These are phyloP conservation scores for Scedosporium apiospermum DNA, from an alignment of 2,329 filamentous ascomycete species.

Conservation along the genomic window DNA sequence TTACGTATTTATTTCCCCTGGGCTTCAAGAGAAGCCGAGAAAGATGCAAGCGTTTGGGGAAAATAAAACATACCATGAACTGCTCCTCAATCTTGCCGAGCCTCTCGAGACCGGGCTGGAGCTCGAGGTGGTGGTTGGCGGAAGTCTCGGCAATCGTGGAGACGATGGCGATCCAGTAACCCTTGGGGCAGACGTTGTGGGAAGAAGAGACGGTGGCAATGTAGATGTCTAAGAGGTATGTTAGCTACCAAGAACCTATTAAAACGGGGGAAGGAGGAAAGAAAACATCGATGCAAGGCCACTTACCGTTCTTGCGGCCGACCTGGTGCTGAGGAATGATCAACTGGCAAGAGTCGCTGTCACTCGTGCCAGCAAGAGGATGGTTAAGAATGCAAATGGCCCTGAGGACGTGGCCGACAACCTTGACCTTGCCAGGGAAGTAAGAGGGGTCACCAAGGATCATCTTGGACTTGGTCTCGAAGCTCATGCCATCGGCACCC, in stretches of 20 bases:
- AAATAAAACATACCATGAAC: slow-evolving; percentile 60
- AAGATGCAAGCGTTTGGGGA: neutral
- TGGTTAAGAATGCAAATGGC: slow-evolving; percentile 98
- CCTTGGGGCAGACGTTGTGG: slow-evolving; percentile 97
- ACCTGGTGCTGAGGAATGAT: slow-evolving; percentile 98
- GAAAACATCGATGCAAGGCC: neutral
- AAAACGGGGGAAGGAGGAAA: neutral
- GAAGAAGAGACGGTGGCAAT: slow-evolving; percentile 90
- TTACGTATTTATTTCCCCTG: no score
- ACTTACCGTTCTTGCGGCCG: slow-evolving; percentile 84
- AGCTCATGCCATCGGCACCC: slow-evolving; percentile 84
- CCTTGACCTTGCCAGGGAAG: slow-evolving; percentile 81
- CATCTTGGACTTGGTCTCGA: slow-evolving; percentile 91
- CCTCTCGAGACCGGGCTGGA: slow-evolving; percentile 83
- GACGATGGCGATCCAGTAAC: slow-evolving; percentile 97
- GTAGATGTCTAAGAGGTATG: slow-evolving; percentile 65
- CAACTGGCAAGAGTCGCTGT: slow-evolving; percentile 82
- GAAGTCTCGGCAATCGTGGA: slow-evolving; percentile 90
- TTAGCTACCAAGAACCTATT: neutral
- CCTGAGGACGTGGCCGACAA: slow-evolving; percentile 83
- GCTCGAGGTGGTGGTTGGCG: slow-evolving; percentile 91
- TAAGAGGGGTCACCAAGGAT: slow-evolving; percentile 95
- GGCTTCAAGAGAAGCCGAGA: no score
- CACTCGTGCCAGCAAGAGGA: slow-evolving; percentile 80
- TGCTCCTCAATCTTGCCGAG: slow-evolving; percentile 93